These are phyloP conservation scores for Coprinopsis marcescibilis DNA, from an alignment of 768 basidiomycete species.

Conservation along the genomic window DNA sequence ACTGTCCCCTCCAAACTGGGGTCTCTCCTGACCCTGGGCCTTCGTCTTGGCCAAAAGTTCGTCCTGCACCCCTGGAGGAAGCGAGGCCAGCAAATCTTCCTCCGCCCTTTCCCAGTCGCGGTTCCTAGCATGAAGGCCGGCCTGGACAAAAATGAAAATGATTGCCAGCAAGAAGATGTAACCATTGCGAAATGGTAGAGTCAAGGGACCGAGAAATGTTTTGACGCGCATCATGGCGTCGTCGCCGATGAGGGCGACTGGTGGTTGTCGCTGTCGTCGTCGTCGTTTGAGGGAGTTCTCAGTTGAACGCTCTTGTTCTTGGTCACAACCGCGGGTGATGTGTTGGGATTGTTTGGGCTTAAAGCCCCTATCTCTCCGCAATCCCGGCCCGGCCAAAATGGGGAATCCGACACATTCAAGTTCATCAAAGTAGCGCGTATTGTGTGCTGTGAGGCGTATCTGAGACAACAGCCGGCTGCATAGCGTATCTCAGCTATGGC, in stretches of 20 bases:
- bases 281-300: no score
- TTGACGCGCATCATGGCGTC: constrained; percentile 7
- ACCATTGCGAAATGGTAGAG: constrained; percentile 19
- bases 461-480: no score
- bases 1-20: no score
- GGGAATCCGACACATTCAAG: no score
- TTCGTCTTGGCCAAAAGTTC: constrained; percentile 1
- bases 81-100: constrained; percentile 1
- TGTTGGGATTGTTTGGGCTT: no score
- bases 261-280: background rate
- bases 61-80: background rate
- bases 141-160: constrained; percentile 43
- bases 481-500: no score
- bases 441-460: no score
- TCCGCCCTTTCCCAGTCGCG: background rate
- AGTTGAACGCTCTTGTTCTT: no score
- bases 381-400: no score
- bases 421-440: no score
- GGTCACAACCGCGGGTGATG: no score
- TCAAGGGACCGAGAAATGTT: constrained; percentile 4
- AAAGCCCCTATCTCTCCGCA: no score
- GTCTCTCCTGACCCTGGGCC: background rate
- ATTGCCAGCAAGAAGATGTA: constrained; percentile 38
- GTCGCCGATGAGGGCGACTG: background rate
- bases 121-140: constrained; percentile 38